Base-by-base conservation (phyloP, 192 early-diverging fungal species). In the Podila horticola region DNA sequence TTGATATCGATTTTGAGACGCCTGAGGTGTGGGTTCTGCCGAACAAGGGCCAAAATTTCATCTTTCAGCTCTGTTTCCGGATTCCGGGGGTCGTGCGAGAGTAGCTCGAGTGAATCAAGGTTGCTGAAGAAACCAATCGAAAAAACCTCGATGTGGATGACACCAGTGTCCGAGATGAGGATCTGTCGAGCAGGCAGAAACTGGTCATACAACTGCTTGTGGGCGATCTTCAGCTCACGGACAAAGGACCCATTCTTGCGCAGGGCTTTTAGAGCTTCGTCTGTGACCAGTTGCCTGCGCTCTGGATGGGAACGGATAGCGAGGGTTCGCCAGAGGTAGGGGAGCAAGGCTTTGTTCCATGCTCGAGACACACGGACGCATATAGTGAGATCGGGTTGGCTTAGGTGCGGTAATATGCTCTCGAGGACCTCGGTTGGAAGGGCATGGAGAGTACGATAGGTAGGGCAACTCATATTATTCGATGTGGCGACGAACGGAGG, bases 361-460 rank as follows among this genome's bases (percentile, higher is more conserved):
- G 36, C 26, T 13, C 24, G 62, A 49, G 62, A 64, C 3, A 45
- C 38, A 19, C 33, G 41, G 38, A 64, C 38, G 13, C 62, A 64
- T 26, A 12, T 33, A 24, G 36, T 5, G 15, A 64, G 62, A 28
- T 64, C 62, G 38, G 8, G n/a, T 45, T 64, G 62, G 38, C 10
- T 22, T 5, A 64, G 62, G 62, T 38, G 26, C 3, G 24, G 62
- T n/a, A 64, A 10, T 20, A 64, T 45, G 3, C 0, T 45, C 41
- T 64, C 62, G 13, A 26, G 24, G 62, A 64, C 15, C 38, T 64
- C 62, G n/a, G 62, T 49, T 36, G 62, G 62, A 64, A 64, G 33
- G 10, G 4, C 28, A 3, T 4, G 3, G 20, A 64, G 62, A 26
- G 62, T 64, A 17, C 15, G 24, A 17, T 0, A 24, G 9, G 10